A percentile compares a stretch with the other conserved stretches of the same genome.
phyloP scores from a whole-genome alignment of 441 rosid genomes.

The Macaranga tanarius region DNA sequence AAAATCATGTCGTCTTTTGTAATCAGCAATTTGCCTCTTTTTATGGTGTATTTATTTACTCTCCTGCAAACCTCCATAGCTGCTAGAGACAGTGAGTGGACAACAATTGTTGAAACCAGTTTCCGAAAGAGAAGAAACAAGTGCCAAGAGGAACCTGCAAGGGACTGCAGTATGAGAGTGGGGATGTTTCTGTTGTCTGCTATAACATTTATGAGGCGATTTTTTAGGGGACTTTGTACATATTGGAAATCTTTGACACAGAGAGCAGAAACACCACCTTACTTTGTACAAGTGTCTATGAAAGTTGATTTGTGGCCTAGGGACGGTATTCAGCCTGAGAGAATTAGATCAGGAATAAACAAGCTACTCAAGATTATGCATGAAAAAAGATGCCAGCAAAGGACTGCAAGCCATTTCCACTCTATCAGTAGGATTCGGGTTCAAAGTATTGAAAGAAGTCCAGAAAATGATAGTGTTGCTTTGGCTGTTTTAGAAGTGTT shows the following conservation, averaged over 20 bases:
- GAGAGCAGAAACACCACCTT: conserved; percentile 98
- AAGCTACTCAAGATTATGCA: conserved; percentile 73
- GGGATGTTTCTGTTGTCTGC: conserved; percentile 44
- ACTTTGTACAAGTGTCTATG: conserved; percentile 95
- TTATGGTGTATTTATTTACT: conserved; percentile 86
- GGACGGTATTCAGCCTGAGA: conserved; percentile 97
- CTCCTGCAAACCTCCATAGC: conserved; percentile 92
- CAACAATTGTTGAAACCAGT: conserved; percentile 50
- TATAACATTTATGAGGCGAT: conserved; percentile 44
- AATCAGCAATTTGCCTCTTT: conserved; percentile 80
- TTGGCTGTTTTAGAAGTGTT: conserved; percentile 90
- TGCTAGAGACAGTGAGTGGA: conserved; percentile 87
- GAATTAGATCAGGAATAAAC: conserved; percentile 76
- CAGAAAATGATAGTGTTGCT: conserved; percentile 67
- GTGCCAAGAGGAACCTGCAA: conserved; percentile 39
- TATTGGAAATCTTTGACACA: conserved; percentile 85
- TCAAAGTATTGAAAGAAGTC: conserved; percentile 91
- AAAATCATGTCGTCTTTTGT: conserved; percentile 87
- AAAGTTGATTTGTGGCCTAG: conserved; percentile 88
- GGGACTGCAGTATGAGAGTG: conserved; percentile 35
- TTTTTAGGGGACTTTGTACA: conserved; percentile 54
- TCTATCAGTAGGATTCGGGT: conserved; percentile 77
- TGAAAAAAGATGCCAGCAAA: conserved; percentile 60
- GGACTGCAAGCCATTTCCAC: conserved; percentile 56
- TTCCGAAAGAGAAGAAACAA: conserved; percentile 43